Evolutionary conservation across 106 monocot species (phyloP).

Genomic region (Dendrobium nobile): DNA sequence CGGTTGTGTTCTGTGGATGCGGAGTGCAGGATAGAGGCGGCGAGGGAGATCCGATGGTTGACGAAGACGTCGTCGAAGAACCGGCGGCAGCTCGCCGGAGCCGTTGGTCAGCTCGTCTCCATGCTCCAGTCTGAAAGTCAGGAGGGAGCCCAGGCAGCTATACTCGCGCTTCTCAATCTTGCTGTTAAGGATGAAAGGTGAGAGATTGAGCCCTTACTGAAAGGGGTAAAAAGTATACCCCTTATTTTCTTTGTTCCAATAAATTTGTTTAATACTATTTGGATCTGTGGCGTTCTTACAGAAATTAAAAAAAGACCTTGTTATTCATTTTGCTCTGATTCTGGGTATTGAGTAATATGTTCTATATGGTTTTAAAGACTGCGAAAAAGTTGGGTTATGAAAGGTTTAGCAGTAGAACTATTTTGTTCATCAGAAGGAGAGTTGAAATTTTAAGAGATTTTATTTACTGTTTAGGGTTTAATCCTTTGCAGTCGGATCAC

Average conservation of each 20-base stretch:
- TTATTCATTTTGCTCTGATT: neutral
- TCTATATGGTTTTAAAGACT: neutral
- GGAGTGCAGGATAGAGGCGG: slow-evolving; percentile 46
- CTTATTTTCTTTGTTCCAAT: neutral
- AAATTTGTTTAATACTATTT: neutral
- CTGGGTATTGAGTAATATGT: neutral
- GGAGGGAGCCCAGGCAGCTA: slow-evolving; percentile 30
- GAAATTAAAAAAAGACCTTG: neutral
- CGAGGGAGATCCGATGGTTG: slow-evolving; percentile 69
- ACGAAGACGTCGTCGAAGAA: slow-evolving; percentile 55
- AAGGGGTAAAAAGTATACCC: neutral
- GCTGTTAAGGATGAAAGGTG: slow-evolving; percentile 67
- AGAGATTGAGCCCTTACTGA: neutral
- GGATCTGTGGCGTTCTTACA: neutral
- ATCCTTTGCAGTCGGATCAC: neutral
- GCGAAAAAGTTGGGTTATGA: no score
- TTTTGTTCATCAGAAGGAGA: neutral
- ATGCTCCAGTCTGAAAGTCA: slow-evolving; percentile 37
- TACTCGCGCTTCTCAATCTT: slow-evolving; percentile 62
- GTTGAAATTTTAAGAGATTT: neutral
- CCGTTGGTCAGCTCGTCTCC: slow-evolving; percentile 48
- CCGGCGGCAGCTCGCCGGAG: slow-evolving; percentile 33
- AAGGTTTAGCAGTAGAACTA: no score
- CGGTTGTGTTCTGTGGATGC: slow-evolving; percentile 25
- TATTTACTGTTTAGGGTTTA: neutral